Base-by-base conservation (phyloP, 768 basidiomycete genomes). In the Suillus decipiens region DNA sequence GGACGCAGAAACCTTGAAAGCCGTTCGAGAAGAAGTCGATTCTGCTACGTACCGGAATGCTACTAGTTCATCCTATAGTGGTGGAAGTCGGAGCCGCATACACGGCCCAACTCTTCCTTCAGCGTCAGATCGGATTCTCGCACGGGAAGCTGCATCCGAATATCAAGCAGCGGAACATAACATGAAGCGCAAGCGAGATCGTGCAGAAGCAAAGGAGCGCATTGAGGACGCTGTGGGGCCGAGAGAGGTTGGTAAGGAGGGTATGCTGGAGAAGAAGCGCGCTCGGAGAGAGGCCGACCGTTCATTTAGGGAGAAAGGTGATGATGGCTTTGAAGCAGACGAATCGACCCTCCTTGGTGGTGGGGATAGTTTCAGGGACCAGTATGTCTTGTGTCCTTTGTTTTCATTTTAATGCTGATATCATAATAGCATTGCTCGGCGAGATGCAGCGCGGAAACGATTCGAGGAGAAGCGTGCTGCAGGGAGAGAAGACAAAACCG, bases 231-330 rank as follows among this genome's bases (percentile, higher is more conserved):
- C 87, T 74, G 88, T 91, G 1, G 89, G 89, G 10, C 92, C 94
- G n/a, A 86, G 86, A 67, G 83, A 86, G 64, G 86, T 90, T 5
- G 95, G 95, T 1, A 80, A 87, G 60, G 95, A 96, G 67, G 91
- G 88, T 2, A 86, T 90, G 84, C 73, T 95, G 64, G 95, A 96
- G 79, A 95, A 95, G 80, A 93, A 94, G 74, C 79, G 86, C 36
- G 87, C 85, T 43, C 83, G 81, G 65, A 81, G 93, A 65, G 93
- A 92, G 66, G 78, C 78, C 15, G 90, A 96, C 74, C 79, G 83
- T 43, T 73, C 86, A 2, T 92, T 89, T 73, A 80, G 89, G 60
- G 92, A 93, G 50, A 80, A 78, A 57, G 86, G 85, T 22, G 93
- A 94, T 14, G 90, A 89, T 48, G 89, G 90, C 14, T 71, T 88